These are phyloP conservation scores for Microsporum audouinii DNA, from an alignment of 2,329 filamentous ascomycete species.

Conservation along the genomic window DNA sequence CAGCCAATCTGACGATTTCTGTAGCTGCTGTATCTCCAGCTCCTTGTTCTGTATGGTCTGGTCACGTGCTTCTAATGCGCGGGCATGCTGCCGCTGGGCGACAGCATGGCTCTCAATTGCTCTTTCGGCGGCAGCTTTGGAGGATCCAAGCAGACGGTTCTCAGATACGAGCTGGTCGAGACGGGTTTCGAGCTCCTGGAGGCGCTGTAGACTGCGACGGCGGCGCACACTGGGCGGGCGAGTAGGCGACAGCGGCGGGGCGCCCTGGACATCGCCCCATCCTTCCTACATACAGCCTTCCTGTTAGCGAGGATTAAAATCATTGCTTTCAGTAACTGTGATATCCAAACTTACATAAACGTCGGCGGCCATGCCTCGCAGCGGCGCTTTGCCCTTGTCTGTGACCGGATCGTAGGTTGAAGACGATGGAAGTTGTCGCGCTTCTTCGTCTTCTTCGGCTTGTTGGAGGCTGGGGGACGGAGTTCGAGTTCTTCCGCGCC, in stretches of 20 bases:
- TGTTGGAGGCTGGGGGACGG: slow-evolving; percentile 9
- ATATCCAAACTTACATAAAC: slow-evolving; percentile 64
- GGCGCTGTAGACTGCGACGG: slow-evolving; percentile 91
- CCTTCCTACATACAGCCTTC: slow-evolving; percentile 55
- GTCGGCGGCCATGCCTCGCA: slow-evolving; percentile 71
- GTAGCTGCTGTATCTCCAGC: slow-evolving; percentile 72
- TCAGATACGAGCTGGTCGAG: slow-evolving; percentile 72
- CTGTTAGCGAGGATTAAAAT: not conserved
- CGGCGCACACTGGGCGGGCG: slow-evolving; percentile 92
- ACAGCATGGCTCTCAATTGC: slow-evolving; percentile 45
- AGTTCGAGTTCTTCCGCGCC: slow-evolving; percentile 9
- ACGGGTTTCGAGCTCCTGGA: slow-evolving; percentile 72
- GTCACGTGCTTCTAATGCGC: slow-evolving; percentile 53
- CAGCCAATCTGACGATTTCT: slow-evolving; percentile 64
- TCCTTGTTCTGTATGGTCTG: slow-evolving; percentile 69
- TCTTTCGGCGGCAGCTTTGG: slow-evolving; percentile 58
- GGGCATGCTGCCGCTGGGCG: slow-evolving; percentile 44
- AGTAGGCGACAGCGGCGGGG: slow-evolving; percentile 68
- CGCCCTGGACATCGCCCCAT: slow-evolving; percentile 73
- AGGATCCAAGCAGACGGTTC: slow-evolving; percentile 67
- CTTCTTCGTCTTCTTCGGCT: slow-evolving; percentile 27
- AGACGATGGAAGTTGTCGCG: slow-evolving; percentile 17
- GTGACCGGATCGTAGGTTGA: slow-evolving; percentile 55
- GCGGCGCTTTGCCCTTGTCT: slow-evolving; percentile 72
- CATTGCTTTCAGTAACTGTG: not conserved